phyloP scores from a whole-genome alignment of 805 yeast species.

The Tetrapisispora taiwanensis region DNA sequence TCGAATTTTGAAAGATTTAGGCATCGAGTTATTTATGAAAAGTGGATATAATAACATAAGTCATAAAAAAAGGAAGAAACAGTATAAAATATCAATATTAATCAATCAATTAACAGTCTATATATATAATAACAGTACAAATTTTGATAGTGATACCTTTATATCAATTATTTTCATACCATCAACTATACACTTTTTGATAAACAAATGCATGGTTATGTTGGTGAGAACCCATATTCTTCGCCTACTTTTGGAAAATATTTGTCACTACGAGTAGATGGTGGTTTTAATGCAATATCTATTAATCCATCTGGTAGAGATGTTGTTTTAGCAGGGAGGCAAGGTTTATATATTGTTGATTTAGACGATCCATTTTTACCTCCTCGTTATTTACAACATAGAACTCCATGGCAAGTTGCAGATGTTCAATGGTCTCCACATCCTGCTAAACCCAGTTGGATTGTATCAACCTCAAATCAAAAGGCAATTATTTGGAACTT shows the following conservation, averaged over 20 bases:
- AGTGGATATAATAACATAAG: no score
- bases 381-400: slow-evolving; percentile 87
- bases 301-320: slow-evolving; percentile 85
- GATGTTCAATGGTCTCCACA: slow-evolving; percentile 99
- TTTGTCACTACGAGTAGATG: slow-evolving; percentile 77
- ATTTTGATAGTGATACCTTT: no score
- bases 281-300: slow-evolving; percentile 85
- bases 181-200: no score
- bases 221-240: slow-evolving; percentile 25
- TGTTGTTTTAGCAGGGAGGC: slow-evolving; percentile 73
- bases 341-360: slow-evolving; percentile 84
- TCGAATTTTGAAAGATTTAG: no score
- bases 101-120: no score
- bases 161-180: no score
- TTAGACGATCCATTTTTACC: slow-evolving; percentile 91
- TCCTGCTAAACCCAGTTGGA: slow-evolving; percentile 74
- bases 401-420: slow-evolving; percentile 96
- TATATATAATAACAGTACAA: no score
- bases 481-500: slow-evolving; percentile 93
- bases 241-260: slow-evolving; percentile 71
- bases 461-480: slow-evolving; percentile 88
- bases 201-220: slow-evolving; percentile 3
- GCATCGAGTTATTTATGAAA: no score
- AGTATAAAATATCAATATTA: no score
- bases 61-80: no score